Evolutionary conservation across 2,329 filamentous ascomycete genomes (phyloP).

Genomic region (Fusarium miscanthi): DNA sequence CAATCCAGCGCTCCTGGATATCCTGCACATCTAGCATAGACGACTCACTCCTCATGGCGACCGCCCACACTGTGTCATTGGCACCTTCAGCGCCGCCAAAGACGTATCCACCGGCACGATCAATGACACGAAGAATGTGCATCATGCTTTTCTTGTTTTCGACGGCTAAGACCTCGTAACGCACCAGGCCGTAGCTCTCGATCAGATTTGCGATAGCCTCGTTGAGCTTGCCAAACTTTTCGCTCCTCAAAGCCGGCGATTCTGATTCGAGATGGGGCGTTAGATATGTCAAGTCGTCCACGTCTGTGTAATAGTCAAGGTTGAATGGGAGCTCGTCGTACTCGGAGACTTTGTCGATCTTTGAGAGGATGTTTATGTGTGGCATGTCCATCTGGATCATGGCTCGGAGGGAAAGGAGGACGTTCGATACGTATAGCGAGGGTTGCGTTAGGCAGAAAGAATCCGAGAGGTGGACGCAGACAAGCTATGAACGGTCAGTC

Average conservation of each 20-base stretch:
- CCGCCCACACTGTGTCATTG: constrained; percentile 97
- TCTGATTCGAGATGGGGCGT: constrained; percentile 84
- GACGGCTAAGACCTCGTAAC: constrained; percentile 92
- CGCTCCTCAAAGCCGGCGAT: constrained; percentile 73
- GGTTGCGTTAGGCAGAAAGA: constrained; percentile 93
- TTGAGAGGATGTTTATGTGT: constrained; percentile 94
- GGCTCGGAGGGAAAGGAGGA: constrained; percentile 90
- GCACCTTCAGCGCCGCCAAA: constrained; percentile 91
- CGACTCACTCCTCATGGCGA: constrained; percentile 85
- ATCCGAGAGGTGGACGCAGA: constrained; percentile 92
- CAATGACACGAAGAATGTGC: constrained; percentile 86
- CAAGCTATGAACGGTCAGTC: constrained; percentile 69
- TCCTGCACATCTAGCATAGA: constrained; percentile 84
- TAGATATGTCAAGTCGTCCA: constrained; percentile 89
- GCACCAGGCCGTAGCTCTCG: constrained; percentile 88
- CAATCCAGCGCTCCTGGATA: constrained; percentile 95
- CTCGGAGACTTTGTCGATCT: constrained; percentile 91
- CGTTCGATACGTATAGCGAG: constrained; percentile 92
- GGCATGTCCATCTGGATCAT: constrained; percentile 99
- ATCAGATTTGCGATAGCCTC: constrained; percentile 87
- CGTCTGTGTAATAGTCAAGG: constrained; percentile 96
- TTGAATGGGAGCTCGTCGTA: constrained; percentile 94
- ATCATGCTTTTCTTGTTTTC: constrained; percentile 99
- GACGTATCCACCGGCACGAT: constrained; percentile 91
- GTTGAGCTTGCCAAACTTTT: constrained; percentile 87